Evolutionary conservation across 2,329 filamentous ascomycete genomes (phyloP).

Genomic region (Neocatenulostroma microsporum): DNA sequence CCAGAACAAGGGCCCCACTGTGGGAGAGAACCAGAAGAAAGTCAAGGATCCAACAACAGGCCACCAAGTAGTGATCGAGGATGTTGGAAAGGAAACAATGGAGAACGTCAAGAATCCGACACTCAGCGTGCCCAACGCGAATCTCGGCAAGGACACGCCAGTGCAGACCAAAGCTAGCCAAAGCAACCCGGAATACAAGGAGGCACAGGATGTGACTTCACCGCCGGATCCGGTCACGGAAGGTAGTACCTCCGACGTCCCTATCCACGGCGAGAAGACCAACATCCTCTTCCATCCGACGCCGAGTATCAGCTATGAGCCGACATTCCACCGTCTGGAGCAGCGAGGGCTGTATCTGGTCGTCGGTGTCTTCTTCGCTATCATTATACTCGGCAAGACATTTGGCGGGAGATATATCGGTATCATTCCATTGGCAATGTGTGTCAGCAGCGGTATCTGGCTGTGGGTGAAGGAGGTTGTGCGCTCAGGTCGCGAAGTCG

Average conservation of each 20-base stretch:
- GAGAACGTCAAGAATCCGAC: slow-evolving; percentile 63
- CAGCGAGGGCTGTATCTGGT: slow-evolving; percentile 64
- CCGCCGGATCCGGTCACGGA: slow-evolving; percentile 78
- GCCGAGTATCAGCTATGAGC: slow-evolving; percentile 79
- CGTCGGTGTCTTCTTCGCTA: slow-evolving; percentile 60
- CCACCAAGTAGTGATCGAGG: slow-evolving; percentile 75
- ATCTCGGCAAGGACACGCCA: slow-evolving; percentile 66
- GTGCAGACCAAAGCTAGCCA: slow-evolving; percentile 64
- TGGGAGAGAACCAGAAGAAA: slow-evolving; percentile 43
- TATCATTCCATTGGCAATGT: slow-evolving; percentile 64
- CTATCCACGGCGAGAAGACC: slow-evolving; percentile 92
- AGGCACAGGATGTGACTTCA: slow-evolving; percentile 80
- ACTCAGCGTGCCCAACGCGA: slow-evolving; percentile 83
- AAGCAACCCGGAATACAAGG: slow-evolving; percentile 69
- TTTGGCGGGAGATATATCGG: slow-evolving; percentile 73
- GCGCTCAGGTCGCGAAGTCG: slow-evolving; percentile 68
- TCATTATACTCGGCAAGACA: slow-evolving; percentile 68
- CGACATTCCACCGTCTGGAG: slow-evolving; percentile 73
- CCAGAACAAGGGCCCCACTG: slow-evolving; percentile 37
- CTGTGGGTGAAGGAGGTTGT: slow-evolving; percentile 87
- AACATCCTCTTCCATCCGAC: slow-evolving; percentile 95
- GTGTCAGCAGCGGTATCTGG: slow-evolving; percentile 69
- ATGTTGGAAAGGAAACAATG: slow-evolving; percentile 64
- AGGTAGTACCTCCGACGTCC: slow-evolving; percentile 83
- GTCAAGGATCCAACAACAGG: slow-evolving; percentile 88